Evolutionary conservation across 345 rosid genomes (phyloP).

Genomic region (Acer negundo): DNA sequence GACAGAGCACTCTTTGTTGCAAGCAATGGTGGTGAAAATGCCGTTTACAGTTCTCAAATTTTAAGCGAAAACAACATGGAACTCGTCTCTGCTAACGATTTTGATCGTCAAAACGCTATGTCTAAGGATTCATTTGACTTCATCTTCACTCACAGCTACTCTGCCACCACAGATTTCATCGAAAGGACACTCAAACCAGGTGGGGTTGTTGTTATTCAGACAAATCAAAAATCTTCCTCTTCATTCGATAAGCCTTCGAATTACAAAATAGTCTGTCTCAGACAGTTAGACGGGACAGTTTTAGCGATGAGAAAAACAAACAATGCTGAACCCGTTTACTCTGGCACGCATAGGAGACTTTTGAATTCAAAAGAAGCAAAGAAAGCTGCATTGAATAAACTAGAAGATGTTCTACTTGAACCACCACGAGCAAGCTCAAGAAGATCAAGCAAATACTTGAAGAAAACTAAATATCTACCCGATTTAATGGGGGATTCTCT

Average conservation of each 20-base stretch:
- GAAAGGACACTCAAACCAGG: slow-evolving; percentile 64
- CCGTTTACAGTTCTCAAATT: slow-evolving; percentile 28
- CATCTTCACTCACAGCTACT: slow-evolving; percentile 44
- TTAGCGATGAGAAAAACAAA: slow-evolving; percentile 58
- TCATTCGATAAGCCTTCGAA: slow-evolving; percentile 42
- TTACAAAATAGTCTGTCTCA: slow-evolving; percentile 52
- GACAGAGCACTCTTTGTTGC: slow-evolving; percentile 45
- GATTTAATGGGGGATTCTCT: slow-evolving; percentile 63
- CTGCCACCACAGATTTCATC: slow-evolving; percentile 41
- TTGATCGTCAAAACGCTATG: slow-evolving; percentile 40
- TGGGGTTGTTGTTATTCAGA: slow-evolving; percentile 49
- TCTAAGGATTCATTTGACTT: slow-evolving; percentile 46
- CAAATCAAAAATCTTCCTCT: slow-evolving; percentile 28
- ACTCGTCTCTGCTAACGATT: slow-evolving; percentile 40
- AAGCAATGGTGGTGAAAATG: slow-evolving; percentile 31
- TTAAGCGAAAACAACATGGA: slow-evolving; percentile 35
- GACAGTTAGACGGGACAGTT: slow-evolving; percentile 38
- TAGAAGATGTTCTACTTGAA: slow-evolving; percentile 79
- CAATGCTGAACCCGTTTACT: slow-evolving; percentile 3
- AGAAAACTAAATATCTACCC: slow-evolving; percentile 58
- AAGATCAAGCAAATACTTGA: slow-evolving; percentile 54
- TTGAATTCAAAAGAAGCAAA: slow-evolving; percentile 39
- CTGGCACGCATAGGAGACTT: slow-evolving; percentile 35
- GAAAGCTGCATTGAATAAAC: slow-evolving; percentile 54
- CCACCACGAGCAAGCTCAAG: slow-evolving; percentile 74